Conservation (phyloP, 1,284 basidiomycete genomes). For the Neonothopanus nambi region DNA sequence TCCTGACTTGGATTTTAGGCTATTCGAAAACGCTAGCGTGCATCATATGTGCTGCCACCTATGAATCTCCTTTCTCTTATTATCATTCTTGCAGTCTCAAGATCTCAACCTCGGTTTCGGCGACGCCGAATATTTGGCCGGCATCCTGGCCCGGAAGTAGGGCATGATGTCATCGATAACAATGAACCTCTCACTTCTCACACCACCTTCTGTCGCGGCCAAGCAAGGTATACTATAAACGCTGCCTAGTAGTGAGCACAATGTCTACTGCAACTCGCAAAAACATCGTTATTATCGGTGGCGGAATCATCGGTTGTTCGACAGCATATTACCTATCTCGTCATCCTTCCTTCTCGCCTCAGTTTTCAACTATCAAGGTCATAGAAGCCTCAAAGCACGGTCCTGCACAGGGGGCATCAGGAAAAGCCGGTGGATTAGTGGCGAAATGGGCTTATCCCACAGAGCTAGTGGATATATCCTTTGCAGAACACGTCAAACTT, state of each 20-base stretch:
- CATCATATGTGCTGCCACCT: no score
- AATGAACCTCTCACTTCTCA: not conserved
- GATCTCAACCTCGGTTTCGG: no score
- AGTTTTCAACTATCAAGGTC: slow-evolving; percentile 52
- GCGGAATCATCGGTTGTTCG: slow-evolving; percentile 79
- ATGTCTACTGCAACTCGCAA: slow-evolving; percentile 5
- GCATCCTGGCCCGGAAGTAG: no score
- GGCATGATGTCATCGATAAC: not conserved
- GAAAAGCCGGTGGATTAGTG: slow-evolving; percentile 92
- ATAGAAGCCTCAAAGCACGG: slow-evolving; percentile 75
- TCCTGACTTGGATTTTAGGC: no score
- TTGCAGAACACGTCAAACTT: slow-evolving; percentile 75
- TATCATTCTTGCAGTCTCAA: no score
- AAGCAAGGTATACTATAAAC: not conserved
- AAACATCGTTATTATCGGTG: slow-evolving; percentile 45
- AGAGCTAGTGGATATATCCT: slow-evolving; percentile 80
- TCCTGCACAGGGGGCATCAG: slow-evolving; percentile 78
- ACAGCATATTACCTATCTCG: slow-evolving; percentile 81
- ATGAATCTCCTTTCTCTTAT: no score
- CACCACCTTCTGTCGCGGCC: no score
- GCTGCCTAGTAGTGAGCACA: not conserved
- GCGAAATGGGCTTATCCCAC: slow-evolving; percentile 80
- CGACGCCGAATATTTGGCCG: no score
- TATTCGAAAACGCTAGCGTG: no score
- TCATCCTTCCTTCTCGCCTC: slow-evolving; percentile 47